A percentile compares a stretch with the other conserved stretches of the same genome.
Conservation (phyloP, 176 grass and related monocot species). For the Eragrostis nindensis region DNA sequence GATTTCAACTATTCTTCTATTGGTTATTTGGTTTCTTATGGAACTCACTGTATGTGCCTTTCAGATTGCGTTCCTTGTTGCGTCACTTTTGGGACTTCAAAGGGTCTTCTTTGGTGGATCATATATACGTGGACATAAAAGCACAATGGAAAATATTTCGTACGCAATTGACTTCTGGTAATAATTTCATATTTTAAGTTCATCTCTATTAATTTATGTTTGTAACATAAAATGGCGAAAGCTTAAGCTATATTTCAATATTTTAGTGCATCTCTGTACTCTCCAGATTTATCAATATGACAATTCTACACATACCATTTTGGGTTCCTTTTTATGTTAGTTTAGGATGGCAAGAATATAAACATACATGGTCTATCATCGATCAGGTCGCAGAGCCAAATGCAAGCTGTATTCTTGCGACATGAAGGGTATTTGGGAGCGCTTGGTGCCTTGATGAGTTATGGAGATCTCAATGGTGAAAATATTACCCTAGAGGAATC, state of each 20-base stretch:
- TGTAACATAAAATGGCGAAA: background rate
- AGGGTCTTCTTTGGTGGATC: constrained; percentile 99
- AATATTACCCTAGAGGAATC: constrained; percentile 43
- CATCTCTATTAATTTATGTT: constrained; percentile 2
- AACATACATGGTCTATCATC: constrained; percentile 36
- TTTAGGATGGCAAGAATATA: constrained; percentile 33
- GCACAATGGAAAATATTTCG: constrained; percentile 96
- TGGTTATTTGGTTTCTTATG: background rate
- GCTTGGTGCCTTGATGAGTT: constrained; percentile 89
- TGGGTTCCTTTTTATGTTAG: background rate
- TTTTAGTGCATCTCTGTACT: constrained; percentile 24
- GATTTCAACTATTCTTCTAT: background rate
- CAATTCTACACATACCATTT: background rate
- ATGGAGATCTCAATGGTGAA: constrained; percentile 58
- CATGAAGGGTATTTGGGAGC: constrained; percentile 98
- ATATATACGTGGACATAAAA: constrained; percentile 92
- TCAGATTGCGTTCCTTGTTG: constrained; percentile 96
- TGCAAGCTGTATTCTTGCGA: constrained; percentile 91
- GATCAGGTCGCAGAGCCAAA: constrained; percentile 92
- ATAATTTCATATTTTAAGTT: constrained; percentile 17
- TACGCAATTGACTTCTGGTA: constrained; percentile 97
- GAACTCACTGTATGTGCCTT: constrained; percentile 24
- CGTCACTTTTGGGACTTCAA: constrained; percentile 80
- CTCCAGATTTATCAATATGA: constrained; percentile 10
- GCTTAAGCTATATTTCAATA: constrained; percentile 7